Conservation (phyloP, 1,284 basidiomycete genomes). For the Apiotrichum siamense region DNA sequence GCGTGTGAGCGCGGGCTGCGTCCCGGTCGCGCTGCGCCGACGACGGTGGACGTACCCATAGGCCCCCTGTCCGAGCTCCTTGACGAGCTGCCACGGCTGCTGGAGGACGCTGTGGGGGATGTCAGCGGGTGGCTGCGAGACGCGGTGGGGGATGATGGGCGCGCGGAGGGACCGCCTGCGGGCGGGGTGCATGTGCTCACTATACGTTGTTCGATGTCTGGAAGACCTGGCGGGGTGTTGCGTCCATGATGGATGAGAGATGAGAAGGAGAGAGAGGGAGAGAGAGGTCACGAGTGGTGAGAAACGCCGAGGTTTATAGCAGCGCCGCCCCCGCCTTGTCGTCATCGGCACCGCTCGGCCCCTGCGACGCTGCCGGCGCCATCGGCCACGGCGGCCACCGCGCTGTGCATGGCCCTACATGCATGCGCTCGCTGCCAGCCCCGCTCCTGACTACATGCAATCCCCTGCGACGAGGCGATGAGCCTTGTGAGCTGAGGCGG, state of each 20-base stretch:
- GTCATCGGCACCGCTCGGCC: no score
- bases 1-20: neutral
- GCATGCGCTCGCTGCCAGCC: no score
- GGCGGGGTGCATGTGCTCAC: slow-evolving; percentile 19
- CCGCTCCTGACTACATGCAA: no score
- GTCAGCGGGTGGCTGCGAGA: neutral
- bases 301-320: no score
- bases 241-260: slow-evolving; percentile 36
- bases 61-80: slow-evolving; percentile 90
- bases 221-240: slow-evolving; percentile 44
- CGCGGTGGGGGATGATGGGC: neutral
- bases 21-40: neutral
- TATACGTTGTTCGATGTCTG: slow-evolving; percentile 46
- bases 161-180: neutral
- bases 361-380: no score
- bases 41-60: slow-evolving; percentile 56
- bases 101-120: slow-evolving; percentile 62
- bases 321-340: no score
- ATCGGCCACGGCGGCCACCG: no score
- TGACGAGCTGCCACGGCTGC: slow-evolving; percentile 85
- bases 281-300: no score
- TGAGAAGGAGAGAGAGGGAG: no score
- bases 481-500: no score
- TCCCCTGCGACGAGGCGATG: no score
- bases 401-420: no score